Evolutionary conservation across 2,329 filamentous ascomycete genomes (phyloP), one percentile per base, ranked within the genome.

Genomic region (Xylaria sp.): DNA sequence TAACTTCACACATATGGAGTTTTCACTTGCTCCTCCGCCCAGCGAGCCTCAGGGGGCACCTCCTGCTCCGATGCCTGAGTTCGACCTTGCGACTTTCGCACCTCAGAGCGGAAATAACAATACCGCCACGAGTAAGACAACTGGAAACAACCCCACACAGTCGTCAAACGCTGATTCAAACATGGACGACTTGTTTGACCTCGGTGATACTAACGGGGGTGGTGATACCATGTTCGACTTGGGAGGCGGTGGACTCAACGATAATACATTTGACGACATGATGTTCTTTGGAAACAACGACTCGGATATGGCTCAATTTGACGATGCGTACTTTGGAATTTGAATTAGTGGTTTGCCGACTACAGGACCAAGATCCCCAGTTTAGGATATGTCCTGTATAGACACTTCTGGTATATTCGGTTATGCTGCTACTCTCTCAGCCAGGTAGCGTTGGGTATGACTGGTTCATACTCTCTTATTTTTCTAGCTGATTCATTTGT

Each of bases 1-100:
- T 8, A 83, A 83, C 69, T 88, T 88, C 72, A 88, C 86, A 16
- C 81, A 88, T 70, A 88, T 88, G 85, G 82, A 85, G 42, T 88
- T 88, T 71, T 83, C 84, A 0, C 79, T 88, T 4, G 86, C 84
- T 1, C 84, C 85, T 0, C 70, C 81, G 9, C 79, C 77, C 58
- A 77, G 77, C 65, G 77, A 70, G 71, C 63, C 74, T 8, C 72
- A 74, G 29, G 74, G 75, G 4, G 78, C 78, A 2, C 76, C 74
- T 40, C 74, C 72, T 16, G 78, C 68, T 42, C 74, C 77, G 23
- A 83, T 83, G 65, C 75, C 80, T 6, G 79, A 82, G 4, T 85
- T 86, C 71, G 84, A 86, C 63, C 76, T 85, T 13, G 76, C 83
- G 1, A 80, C 80, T 13, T 85, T 86, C 74, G 80, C 79, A 5